Evolutionary conservation across 1,284 basidiomycete species (phyloP), one percentile per base, ranked within the genome.

Genomic region (Erythrobasidium hasegawianum): DNA sequence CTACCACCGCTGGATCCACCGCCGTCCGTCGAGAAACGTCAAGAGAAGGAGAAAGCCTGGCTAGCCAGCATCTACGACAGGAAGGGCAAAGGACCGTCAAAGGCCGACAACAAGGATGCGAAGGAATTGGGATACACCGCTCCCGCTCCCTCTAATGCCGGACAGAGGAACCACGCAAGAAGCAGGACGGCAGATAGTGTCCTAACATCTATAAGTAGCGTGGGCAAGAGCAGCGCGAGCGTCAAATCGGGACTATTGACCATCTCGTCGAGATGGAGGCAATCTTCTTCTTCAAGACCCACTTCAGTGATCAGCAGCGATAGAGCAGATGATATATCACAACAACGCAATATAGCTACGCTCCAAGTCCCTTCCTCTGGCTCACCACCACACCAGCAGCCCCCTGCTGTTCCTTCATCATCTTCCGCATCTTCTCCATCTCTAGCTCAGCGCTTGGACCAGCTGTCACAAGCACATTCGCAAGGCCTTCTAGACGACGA

Each of bases 401-500:
- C 53, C n/a, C 8, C 33, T 5, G 33, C 33, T 33, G 33, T 11
- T 4, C 4, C 33, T 33, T 33, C 33, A 33, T 33, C 33, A 11
- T 33, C 33, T 33, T 33, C 33, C 33, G 33, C 33, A 33, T 4
- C 33, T 33, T 33, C 33, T 33, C 33, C 33, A 4, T 33, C 33
- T 11, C 33, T 33, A 4, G 73, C 73, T 9, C 50, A 52, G 13
- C 22, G 71, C 11, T 47, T 75, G 29, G 70, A 72, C 53, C 73
- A 74, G 57, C 69, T 75, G 5, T 68, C 71, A 5, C 62, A 65
- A 26, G 70, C 73, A 10, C 64, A 74, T 24, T 67, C 64, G 1
- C 71, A 73, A 22, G 74, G 74, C 0, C 47, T 75, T 18, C 56
- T 75, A 1, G 72, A 73, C 39, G 74, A 74, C 24, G 70, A 73